Conservation (phyloP, 805 yeast genomes). For the Nakazawaea populi region DNA sequence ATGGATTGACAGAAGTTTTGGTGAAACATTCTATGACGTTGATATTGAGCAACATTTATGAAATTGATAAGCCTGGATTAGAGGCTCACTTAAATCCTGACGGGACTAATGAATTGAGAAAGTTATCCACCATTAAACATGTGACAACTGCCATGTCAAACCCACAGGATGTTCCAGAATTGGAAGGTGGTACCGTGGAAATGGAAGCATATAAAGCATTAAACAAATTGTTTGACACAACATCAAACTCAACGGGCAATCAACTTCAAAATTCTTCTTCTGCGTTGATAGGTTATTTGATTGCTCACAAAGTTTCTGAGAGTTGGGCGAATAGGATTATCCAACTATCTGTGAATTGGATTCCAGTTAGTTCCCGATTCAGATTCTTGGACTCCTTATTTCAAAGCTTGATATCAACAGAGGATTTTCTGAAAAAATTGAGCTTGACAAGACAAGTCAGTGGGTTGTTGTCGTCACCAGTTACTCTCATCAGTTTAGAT, state of each 20-base stretch:
- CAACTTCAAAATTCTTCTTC: slow-evolving; percentile 55
- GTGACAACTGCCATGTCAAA: slow-evolving; percentile 22
- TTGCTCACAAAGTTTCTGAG: slow-evolving; percentile 18
- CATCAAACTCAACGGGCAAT: slow-evolving; percentile 33
- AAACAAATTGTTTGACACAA: slow-evolving; percentile 56
- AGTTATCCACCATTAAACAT: slow-evolving; percentile 19
- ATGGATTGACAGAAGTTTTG: slow-evolving; percentile 24
- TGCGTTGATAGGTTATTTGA: slow-evolving; percentile 42
- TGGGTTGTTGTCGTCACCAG: slow-evolving; percentile 66
- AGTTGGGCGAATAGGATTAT: slow-evolving; percentile 55
- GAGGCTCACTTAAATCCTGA: slow-evolving; percentile 8
- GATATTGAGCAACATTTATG: slow-evolving; percentile 29
- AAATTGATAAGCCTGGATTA: slow-evolving; percentile 9
- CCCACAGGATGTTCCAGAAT: background rate
- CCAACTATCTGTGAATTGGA: slow-evolving; percentile 64
- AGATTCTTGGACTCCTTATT: slow-evolving; percentile 14
- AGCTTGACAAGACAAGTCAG: slow-evolving; percentile 17
- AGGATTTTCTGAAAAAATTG: slow-evolving; percentile 30
- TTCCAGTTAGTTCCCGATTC: slow-evolving; percentile 77
- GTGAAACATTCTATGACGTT: slow-evolving; percentile 31
- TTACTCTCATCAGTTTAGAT: slow-evolving; percentile 82
- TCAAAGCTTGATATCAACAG: slow-evolving; percentile 13
- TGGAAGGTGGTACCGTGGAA: slow-evolving; percentile 15
- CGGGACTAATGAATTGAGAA: slow-evolving; percentile 5
- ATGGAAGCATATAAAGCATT: slow-evolving; percentile 32